These are phyloP conservation scores for Primulina tabacum DNA, from an alignment of 257 asterid species.

Conservation along the genomic window DNA sequence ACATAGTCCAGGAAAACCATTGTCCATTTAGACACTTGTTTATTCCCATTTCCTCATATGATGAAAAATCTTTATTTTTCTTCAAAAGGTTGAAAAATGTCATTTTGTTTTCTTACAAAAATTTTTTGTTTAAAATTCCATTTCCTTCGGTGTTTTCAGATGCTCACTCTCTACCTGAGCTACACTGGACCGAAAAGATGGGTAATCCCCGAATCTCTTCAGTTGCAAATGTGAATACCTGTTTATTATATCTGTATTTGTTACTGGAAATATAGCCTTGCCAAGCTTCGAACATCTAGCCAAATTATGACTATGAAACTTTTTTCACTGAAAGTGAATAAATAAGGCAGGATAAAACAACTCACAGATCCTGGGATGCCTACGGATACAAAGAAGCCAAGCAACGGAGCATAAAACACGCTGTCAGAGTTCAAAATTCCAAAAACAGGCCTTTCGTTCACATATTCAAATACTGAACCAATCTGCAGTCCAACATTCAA, in stretches of 20 bases:
- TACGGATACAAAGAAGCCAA: conserved; percentile 80
- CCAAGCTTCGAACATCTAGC: not conserved
- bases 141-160: not conserved
- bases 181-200: not conserved
- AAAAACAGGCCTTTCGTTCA: conserved; percentile 75
- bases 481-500: conserved; percentile 49
- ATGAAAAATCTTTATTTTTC: not conserved
- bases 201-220: not conserved
- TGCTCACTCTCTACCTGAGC: not conserved
- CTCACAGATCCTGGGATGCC: conserved; percentile 89
- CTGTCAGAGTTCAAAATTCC: conserved; percentile 83
- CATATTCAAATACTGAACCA: conserved; percentile 88
- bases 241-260: not conserved
- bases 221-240: not conserved
- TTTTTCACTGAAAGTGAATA: not conserved
- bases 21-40: not conserved
- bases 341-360: not conserved
- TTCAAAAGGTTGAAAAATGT: not conserved
- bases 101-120: not conserved
- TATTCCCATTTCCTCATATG: not conserved
- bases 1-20: conserved; percentile 1
- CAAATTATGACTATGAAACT: not conserved
- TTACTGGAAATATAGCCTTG: not conserved
- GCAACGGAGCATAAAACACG: conserved; percentile 78
- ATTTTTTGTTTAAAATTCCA: not conserved